Evolutionary conservation across 2,329 filamentous ascomycete genomes (phyloP).

Genomic region (Aspergillus alliaceus): DNA sequence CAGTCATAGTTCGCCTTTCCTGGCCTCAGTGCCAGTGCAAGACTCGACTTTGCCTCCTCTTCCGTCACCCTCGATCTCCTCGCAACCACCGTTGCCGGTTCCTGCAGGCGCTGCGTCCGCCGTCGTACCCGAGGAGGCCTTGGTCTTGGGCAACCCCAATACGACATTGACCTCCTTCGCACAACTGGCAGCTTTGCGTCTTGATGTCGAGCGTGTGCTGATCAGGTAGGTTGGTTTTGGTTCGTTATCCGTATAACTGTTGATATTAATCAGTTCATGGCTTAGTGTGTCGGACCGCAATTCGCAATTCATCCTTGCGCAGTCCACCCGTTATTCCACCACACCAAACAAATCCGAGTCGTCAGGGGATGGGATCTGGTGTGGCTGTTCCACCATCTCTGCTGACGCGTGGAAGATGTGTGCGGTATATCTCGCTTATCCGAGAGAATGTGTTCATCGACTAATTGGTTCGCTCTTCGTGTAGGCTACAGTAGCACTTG

Average conservation of each 20-base stretch:
- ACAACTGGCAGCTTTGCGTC: constrained; percentile 34
- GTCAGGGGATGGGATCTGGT: constrained; percentile 29
- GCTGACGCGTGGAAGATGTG: constrained; percentile 36
- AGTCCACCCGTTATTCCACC: constrained; percentile 46
- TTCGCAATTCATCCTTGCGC: constrained; percentile 52
- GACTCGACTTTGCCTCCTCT: constrained; percentile 14
- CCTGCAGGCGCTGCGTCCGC: constrained; percentile 14
- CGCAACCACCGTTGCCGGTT: constrained; percentile 9
- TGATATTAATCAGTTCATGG: background rate
- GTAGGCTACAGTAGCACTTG: constrained; percentile 38
- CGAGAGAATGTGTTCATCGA: background rate
- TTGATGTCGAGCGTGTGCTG: constrained; percentile 39
- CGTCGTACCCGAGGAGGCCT: constrained; percentile 18
- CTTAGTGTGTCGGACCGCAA: constrained; percentile 48
- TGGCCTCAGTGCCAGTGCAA: constrained; percentile 8
- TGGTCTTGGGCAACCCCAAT: constrained; percentile 34
- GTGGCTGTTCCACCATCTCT: constrained; percentile 32
- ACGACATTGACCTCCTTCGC: constrained; percentile 37
- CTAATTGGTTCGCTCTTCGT: constrained; percentile 2
- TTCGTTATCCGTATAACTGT: background rate
- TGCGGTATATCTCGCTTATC: constrained; percentile 27
- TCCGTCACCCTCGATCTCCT: constrained; percentile 13
- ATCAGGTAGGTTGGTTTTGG: constrained; percentile 32
- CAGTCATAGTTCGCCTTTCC: constrained; percentile 6
- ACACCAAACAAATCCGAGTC: constrained; percentile 34